Base-by-base conservation (phyloP, 2,329 filamentous ascomycete genomes). In the Stagonosporopsis chrysanthemi region DNA sequence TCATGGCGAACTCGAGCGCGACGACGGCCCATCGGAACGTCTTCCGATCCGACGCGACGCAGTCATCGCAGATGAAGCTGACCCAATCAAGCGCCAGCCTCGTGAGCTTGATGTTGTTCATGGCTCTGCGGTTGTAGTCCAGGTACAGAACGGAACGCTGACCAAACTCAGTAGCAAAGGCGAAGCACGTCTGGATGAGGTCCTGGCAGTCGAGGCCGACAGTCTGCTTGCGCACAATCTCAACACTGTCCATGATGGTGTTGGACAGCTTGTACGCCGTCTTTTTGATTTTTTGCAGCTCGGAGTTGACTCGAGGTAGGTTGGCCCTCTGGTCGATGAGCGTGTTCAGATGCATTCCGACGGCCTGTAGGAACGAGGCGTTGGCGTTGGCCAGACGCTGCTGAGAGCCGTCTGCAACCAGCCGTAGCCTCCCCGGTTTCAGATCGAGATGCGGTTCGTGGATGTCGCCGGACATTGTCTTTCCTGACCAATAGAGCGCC, bases 91-190 rank as follows among this genome's bases (percentile, higher is more conserved):
- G 82, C 4, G 93, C 92, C 50, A 99, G 83, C 72, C 96, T 91
- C 12, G 94, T 96, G 52, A 99, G 84, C 75, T 96, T 97, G 66
- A 96, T 84, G 75, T 97, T 97, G 79, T 98, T 98, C 91, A 98
- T 96, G 66, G 96, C 91, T 46, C 94, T 89, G 52, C 95, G 84
- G 73, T 97, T 98, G 75, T 91, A 90, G 77, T 99, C 95, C 88
- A 99, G 95, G 79, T 96, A 96, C 19, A 95, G 87, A 46, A 97
- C 85, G 2, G 94, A 97, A 63, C 95, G 89, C 75, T 97, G 94
- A 41, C 95, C 95, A 66, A 99, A 99, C 75, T 99, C 95, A 0
- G 95, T 98, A n/a, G 95, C 95, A 70, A 98, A 99, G 38, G 96
- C 90, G 75, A 98, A 99, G 78, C 94, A 99, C 5, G 92, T 96